Conservation (phyloP, 78 protist genomes). For the Mantamonas sphyraenae region DNA sequence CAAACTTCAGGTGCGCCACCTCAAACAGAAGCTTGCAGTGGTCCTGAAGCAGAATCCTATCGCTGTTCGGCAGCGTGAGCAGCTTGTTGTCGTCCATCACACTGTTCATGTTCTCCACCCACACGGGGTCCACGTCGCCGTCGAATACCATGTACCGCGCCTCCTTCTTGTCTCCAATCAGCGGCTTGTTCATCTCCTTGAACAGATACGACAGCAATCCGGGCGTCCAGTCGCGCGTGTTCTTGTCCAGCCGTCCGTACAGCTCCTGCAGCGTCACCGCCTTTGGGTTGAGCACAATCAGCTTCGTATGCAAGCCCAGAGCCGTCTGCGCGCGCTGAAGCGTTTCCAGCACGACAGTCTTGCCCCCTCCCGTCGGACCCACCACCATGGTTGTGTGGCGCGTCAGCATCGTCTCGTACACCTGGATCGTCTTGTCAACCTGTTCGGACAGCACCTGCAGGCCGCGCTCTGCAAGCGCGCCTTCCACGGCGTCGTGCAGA, state of each 20-base stretch:
- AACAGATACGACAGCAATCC: conserved; percentile 82
- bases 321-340: conserved; percentile 57
- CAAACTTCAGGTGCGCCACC: conserved; percentile 76
- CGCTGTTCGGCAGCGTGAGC: conserved; percentile 87
- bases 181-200: conserved; percentile 56
- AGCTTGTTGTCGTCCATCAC: conserved; percentile 92
- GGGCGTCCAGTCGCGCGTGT: conserved; percentile 86
- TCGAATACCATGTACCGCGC: conserved; percentile 69
- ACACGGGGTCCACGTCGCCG: conserved; percentile 79
- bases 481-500: conserved; percentile 28
- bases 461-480: not conserved
- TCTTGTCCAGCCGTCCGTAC: conserved; percentile 84
- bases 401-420: conserved; percentile 83
- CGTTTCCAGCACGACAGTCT: conserved; percentile 54
- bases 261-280: conserved; percentile 61
- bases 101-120: conserved; percentile 89
- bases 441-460: conserved; percentile 20
- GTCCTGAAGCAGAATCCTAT: conserved; percentile 65
- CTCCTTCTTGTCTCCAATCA: conserved; percentile 20
- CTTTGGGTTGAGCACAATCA: conserved; percentile 68
- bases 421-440: conserved; percentile 79
- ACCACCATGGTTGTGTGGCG: conserved; percentile 89
- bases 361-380: conserved; percentile 91
- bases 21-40: conserved; percentile 70
- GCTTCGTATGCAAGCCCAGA: conserved; percentile 42